phyloP scores from a whole-genome alignment of 495 filamentous ascomycete species.

The Penicillium atrosanguineum region DNA sequence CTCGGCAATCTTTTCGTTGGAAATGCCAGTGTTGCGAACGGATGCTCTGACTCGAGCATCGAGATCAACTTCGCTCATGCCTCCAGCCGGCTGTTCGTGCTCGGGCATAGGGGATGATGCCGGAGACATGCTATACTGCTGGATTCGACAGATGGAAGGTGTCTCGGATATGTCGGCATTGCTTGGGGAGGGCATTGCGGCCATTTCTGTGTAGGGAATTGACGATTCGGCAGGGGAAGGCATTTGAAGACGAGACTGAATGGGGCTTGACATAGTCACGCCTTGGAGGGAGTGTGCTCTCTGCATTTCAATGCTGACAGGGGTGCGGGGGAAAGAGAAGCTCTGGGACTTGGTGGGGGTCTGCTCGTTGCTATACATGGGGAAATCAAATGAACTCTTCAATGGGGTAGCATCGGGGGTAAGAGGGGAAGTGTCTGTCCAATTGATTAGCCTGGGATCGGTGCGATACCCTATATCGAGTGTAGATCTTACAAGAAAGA shows the following conservation, averaged over 20 bases:
- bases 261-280: constrained; percentile 31
- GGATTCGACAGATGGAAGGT: constrained; percentile 19
- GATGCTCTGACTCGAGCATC: constrained; percentile 49
- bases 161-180: constrained; percentile 29
- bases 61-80: constrained; percentile 46
- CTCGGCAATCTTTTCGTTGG: constrained; percentile 77
- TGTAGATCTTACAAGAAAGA: constrained; percentile 23
- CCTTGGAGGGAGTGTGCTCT: constrained; percentile 48
- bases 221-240: constrained; percentile 51
- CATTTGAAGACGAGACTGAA: constrained; percentile 38
- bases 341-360: constrained; percentile 36
- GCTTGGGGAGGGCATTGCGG: constrained; percentile 42
- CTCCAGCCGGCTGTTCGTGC: constrained; percentile 36
- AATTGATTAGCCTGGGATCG: constrained; percentile 10
- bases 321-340: constrained; percentile 33
- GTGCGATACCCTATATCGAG: neutral
- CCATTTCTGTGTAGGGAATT: constrained; percentile 45
- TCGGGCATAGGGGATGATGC: constrained; percentile 28
- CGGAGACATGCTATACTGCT: constrained; percentile 6
- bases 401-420: constrained; percentile 51
- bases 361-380: constrained; percentile 33
- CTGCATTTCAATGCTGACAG: constrained; percentile 44
- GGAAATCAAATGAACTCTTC: constrained; percentile 38
- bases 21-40: constrained; percentile 73
- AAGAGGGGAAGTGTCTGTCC: constrained; percentile 42